Base-by-base conservation (phyloP, 768 basidiomycete genomes). In the Leccinum imitatum region DNA sequence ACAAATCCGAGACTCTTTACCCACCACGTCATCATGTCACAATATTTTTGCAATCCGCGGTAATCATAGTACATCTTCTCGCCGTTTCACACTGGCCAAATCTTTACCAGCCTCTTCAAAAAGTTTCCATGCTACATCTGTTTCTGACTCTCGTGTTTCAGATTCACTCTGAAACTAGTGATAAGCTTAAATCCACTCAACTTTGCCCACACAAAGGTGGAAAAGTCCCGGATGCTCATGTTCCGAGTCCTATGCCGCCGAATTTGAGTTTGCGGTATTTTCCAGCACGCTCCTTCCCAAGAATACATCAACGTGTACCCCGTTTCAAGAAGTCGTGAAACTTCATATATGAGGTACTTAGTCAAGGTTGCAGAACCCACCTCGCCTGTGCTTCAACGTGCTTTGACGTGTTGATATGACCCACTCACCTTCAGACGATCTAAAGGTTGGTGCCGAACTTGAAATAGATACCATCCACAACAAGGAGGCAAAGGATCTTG, bases 401-500 rank as follows among this genome's bases (percentile, higher is more conserved):
- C 50, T 51, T 47, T 10, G 50, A 62, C 31, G 50, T 35, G 14
- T n/a, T 48, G 25, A 21, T 14, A 63, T 66, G 60, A 7, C 59
- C 14, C 37, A 35, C 48, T 60, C 47, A 19, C 25, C 35, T 19
- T 44, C 48, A n/a, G 21, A 19, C 21, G 8, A 55, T 37, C 8
- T 47, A 10, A 56, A 58, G 52, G n/a, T 50, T 50, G 59, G 57
- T 27, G 15, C 31, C 47, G 53, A 11, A 31, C 31, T 31, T 31
- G 30, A 63, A 19, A 57, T 30, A 23, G 59, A 53, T 27, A n/a
- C 14, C 33, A n/a, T 58, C 25, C n/a, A 39, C 31, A 58, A 58
- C 79, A 33, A 53, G 33, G 52, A 35, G 8, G 52, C 21, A 13
- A 35, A 14, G 52, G 17, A 10, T 77, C 53, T n/a, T n/a, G n/a